These are phyloP conservation scores for Xeromyces bisporus DNA, from an alignment of 495 filamentous ascomycete genomes.

Conservation along the genomic window DNA sequence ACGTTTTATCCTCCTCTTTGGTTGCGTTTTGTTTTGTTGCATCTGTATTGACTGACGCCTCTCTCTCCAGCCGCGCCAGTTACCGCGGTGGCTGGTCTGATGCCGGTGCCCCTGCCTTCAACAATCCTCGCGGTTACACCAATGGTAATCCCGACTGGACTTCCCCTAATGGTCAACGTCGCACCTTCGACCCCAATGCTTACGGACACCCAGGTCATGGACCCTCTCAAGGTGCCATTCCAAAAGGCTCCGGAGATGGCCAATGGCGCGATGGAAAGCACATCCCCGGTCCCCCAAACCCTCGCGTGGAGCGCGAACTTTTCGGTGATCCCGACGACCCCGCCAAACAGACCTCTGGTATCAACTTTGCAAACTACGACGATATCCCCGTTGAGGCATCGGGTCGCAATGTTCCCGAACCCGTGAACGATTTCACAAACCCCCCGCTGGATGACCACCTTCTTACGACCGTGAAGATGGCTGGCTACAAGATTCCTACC, in stretches of 20 bases:
- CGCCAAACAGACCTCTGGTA: slow-evolving; percentile 85
- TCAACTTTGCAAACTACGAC: slow-evolving; percentile 99
- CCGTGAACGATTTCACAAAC: slow-evolving; percentile 76
- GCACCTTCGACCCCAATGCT: slow-evolving; percentile 45
- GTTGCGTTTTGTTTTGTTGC: slow-evolving; percentile 1
- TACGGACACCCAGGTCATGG: slow-evolving; percentile 46
- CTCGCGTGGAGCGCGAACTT: slow-evolving; percentile 82
- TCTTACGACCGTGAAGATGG: slow-evolving; percentile 76
- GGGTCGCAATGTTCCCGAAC: slow-evolving; percentile 83
- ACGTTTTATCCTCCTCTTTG: slow-evolving; percentile 9
- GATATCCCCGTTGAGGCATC: slow-evolving; percentile 97
- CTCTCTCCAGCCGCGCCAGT: slow-evolving; percentile 10
- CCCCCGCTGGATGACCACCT: slow-evolving; percentile 89
- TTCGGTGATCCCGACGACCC: slow-evolving; percentile 90
- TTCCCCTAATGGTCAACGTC: slow-evolving; percentile 16
- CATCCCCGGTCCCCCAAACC: slow-evolving; percentile 71
- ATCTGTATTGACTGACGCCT: not conserved
- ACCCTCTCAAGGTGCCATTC: slow-evolving; percentile 27
- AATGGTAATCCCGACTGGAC: slow-evolving; percentile 30
- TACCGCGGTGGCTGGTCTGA: slow-evolving; percentile 54
- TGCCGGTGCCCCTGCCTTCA: slow-evolving; percentile 57
- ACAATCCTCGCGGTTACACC: slow-evolving; percentile 36
- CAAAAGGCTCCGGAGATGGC: slow-evolving; percentile 78
- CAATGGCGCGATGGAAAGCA: slow-evolving; percentile 96
- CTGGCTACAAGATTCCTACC: slow-evolving; percentile 84